Percentiles rank a stretch among this genome's conserved stretches.
These are phyloP conservation scores for Coemansia furcata DNA, from an alignment of 192 early-diverging fungal species.

Conservation along the genomic window DNA sequence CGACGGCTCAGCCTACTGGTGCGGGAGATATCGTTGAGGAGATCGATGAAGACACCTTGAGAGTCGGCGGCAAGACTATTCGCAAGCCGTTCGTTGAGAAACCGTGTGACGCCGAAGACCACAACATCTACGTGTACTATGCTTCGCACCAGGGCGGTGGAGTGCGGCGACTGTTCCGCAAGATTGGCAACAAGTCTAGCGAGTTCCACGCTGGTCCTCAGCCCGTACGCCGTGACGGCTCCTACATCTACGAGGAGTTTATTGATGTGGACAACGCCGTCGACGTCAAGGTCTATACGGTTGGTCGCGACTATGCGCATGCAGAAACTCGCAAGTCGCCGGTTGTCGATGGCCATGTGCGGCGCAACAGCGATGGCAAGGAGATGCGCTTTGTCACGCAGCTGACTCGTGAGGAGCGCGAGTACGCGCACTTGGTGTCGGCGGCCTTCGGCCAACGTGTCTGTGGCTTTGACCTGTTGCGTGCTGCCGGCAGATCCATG, in stretches of 20 bases:
- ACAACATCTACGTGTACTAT: slow-evolving; percentile 98
- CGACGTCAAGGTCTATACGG: slow-evolving; percentile 97
- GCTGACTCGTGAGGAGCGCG: slow-evolving; percentile 75
- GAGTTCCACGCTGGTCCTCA: slow-evolving; percentile 75
- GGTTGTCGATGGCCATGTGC: slow-evolving; percentile 94
- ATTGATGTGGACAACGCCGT: slow-evolving; percentile 92
- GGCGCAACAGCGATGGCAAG: slow-evolving; percentile 93
- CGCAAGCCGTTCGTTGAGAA: slow-evolving; percentile 98
- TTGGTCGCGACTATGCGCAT: slow-evolving; percentile 84
- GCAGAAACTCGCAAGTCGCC: slow-evolving; percentile 97
- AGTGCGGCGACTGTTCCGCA: slow-evolving; percentile 73
- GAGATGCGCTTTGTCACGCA: slow-evolving; percentile 91
- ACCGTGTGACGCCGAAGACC: slow-evolving; percentile 93
- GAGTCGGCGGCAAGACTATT: slow-evolving; percentile 65
- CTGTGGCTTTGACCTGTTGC: slow-evolving; percentile 93
- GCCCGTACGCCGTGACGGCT: slow-evolving; percentile 68
- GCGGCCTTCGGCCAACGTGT: slow-evolving; percentile 89
- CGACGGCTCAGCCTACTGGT: not conserved
- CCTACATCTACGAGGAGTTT: slow-evolving; percentile 94
- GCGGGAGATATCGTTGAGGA: slow-evolving; percentile 16
- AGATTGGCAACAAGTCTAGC: slow-evolving; percentile 93
- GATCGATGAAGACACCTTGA: slow-evolving; percentile 68
- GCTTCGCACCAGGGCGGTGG: slow-evolving; percentile 77
- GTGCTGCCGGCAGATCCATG: slow-evolving; percentile 73
- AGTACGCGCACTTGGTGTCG: slow-evolving; percentile 70